Evolutionary conservation across 1,284 basidiomycete genomes (phyloP), one percentile per base, ranked within the genome.

Genomic region (Pseudozyma pruni): DNA sequence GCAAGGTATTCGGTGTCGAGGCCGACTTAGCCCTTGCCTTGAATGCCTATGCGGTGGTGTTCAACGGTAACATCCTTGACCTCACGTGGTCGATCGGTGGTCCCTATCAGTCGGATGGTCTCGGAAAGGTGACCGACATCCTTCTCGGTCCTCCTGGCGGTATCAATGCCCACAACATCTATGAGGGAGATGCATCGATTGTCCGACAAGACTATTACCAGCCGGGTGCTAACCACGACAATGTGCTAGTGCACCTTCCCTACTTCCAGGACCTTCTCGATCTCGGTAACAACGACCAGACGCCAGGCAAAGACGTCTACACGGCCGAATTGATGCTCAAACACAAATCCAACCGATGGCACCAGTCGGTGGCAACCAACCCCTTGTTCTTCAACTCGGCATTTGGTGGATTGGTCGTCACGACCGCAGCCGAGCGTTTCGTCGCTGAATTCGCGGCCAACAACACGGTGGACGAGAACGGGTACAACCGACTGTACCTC

Each of bases 31-130:
- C 25, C 20, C 47, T 54, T 14, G 68, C 63, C 35, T 51, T 75
- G 46, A 63, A 54, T 29, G 74, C 68, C 52, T 75, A 75, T 46
- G 74, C 74, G 23, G 58, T 60, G 44, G 62, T 75, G 45, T 74
- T 75, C 54, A 74, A 68, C 52, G 74, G 74, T 39, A 76, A 76
- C 63, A 55, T 76, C 52, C 60, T 74, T 32, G 74, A 74, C 37
- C 45, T 39, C 7, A 50, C 46, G 8, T 76, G 74, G 74, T 74
- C 72, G 7, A 76, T 76, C 48, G 74, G 74, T 38, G 74, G 74
- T 34, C 66, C 70, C 11, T 62, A 53, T 40, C 20, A 35, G 32
- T 63, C 62, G 5, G 27, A 37, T 10, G 60, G 72, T 23, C 51
- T 76, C n/a, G 74, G 74, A 37, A 19, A 37, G 22, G 7, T 76